A percentile compares a stretch with the other conserved stretches of the same genome.
These are phyloP conservation scores for Clarireedia paspali DNA, from an alignment of 2,329 filamentous ascomycete species.

Conservation along the genomic window DNA sequence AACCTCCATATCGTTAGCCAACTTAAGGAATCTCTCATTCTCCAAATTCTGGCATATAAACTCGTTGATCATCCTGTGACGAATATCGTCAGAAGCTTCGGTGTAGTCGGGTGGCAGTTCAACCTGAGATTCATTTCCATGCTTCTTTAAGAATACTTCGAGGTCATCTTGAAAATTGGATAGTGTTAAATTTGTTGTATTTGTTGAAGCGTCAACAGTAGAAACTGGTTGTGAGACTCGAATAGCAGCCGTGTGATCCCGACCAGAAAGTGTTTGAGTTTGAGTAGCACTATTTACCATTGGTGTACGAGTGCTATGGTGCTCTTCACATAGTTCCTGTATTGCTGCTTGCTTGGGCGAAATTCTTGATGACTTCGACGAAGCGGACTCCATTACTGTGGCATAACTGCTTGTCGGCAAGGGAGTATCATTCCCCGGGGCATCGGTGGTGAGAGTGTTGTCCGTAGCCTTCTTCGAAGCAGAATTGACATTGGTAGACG, in stretches of 20 bases:
- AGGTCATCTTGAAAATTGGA: background rate
- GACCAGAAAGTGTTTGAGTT: constrained; percentile 20
- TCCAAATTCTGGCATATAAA: constrained; percentile 43
- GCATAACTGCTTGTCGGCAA: constrained; percentile 17
- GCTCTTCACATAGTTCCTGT: constrained; percentile 13
- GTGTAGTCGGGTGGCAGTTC: background rate
- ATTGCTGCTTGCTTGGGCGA: constrained; percentile 16
- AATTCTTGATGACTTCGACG: constrained; percentile 6
- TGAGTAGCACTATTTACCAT: constrained; percentile 27
- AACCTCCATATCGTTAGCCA: constrained; percentile 42
- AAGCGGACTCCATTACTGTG: constrained; percentile 4
- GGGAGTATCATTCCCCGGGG: constrained; percentile 14
- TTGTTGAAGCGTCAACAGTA: background rate
- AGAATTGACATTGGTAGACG: background rate
- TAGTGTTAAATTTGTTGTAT: background rate
- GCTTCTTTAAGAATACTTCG: background rate
- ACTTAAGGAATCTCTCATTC: constrained; percentile 39
- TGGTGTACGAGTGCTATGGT: constrained; percentile 20
- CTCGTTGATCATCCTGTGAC: constrained; percentile 37
- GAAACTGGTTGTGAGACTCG: background rate
- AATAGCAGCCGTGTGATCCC: constrained; percentile 11
- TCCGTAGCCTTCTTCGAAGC: background rate
- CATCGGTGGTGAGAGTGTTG: background rate
- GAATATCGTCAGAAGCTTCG: constrained; percentile 30
- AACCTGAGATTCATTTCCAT: background rate